phyloP scores from a whole-genome alignment of 345 rosid genomes.

The Arabidopsis thaliana region DNA sequence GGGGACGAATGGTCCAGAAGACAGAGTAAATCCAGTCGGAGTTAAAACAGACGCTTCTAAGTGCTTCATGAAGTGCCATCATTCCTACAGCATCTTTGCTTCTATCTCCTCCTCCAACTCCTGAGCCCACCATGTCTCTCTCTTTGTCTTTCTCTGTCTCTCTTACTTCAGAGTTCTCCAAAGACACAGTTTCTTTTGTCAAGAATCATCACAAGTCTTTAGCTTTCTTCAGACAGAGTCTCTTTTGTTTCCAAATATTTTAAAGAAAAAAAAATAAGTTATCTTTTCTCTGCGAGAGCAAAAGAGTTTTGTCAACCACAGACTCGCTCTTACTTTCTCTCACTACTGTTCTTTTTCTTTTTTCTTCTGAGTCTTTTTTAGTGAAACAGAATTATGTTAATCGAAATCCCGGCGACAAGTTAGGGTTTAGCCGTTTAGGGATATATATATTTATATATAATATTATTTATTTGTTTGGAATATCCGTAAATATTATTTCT shows the following conservation, averaged over 20 bases:
- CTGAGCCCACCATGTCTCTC: conserved; percentile 97
- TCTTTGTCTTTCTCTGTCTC: conserved; percentile 14
- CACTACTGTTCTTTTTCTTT: conserved; percentile 40
- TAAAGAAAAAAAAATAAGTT: conserved; percentile 30
- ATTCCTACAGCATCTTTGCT: conserved; percentile 99
- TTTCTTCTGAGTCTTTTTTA: conserved; percentile 33
- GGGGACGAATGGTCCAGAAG: conserved; percentile 99
- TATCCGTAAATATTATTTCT: conserved; percentile 32
- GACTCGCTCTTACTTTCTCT: conserved; percentile 42
- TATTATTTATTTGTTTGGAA: conserved; percentile 11
- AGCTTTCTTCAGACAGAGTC: conserved; percentile 42
- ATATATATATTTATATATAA: not conserved
- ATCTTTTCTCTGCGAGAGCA: conserved; percentile 42
- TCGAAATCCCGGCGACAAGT: conserved; percentile 52
- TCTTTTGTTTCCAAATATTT: conserved; percentile 27
- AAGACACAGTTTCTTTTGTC: conserved; percentile 30
- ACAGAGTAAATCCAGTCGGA: conserved; percentile 99
- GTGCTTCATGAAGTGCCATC: conserved; percentile 99
- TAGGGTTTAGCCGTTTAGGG: conserved; percentile 47
- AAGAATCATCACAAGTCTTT: conserved; percentile 34
- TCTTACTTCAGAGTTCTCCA: conserved; percentile 30
- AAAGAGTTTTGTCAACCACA: conserved; percentile 48
- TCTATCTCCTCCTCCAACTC: conserved; percentile 85
- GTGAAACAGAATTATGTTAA: conserved; percentile 39
- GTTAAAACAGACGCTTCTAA: conserved; percentile 94